These are phyloP conservation scores for Chlorella sp. DNA, from an alignment of 139 green algal species.

Conservation along the genomic window DNA sequence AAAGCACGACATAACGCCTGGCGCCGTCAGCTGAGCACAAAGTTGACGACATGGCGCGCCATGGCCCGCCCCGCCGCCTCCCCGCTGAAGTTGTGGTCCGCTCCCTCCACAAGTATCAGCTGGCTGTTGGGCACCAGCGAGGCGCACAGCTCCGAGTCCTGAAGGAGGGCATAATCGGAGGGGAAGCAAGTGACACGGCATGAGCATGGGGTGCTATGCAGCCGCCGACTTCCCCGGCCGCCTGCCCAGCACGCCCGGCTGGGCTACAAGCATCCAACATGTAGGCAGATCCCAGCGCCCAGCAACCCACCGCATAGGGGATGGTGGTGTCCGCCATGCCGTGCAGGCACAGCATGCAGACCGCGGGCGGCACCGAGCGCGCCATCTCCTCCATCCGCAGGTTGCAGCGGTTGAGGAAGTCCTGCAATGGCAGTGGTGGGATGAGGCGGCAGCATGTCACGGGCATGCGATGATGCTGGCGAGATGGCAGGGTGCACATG, in stretches of 20 bases:
- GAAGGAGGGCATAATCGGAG: neutral
- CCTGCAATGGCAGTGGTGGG: neutral
- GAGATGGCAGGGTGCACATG: neutral
- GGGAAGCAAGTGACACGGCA: too few relatives aligned
- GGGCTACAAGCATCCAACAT: too few relatives aligned
- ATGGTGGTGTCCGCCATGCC: constrained; percentile 33
- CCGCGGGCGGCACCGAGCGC: neutral
- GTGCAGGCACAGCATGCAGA: constrained; percentile 30
- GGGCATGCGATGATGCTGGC: neutral
- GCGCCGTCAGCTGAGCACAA: constrained; percentile 21
- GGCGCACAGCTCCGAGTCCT: constrained; percentile 27
- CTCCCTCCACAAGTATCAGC: constrained; percentile 43
- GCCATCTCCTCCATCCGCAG: constrained; percentile 34
- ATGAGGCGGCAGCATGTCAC: too few relatives aligned
- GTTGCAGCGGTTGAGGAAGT: constrained; percentile 16
- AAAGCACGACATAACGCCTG: too few relatives aligned
- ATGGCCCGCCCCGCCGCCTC: constrained; percentile 26
- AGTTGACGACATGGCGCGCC: constrained; percentile 28
- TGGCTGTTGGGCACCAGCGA: constrained; percentile 20
- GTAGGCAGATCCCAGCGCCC: too few relatives aligned
- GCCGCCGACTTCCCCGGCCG: too few relatives aligned
- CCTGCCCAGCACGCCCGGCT: too few relatives aligned
- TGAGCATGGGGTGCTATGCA: too few relatives aligned
- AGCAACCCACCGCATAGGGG: constrained; percentile 7
- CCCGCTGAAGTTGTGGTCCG: constrained; percentile 50